Conservation (phyloP, 2,329 filamentous ascomycete species). For the Tothia fuscella region DNA sequence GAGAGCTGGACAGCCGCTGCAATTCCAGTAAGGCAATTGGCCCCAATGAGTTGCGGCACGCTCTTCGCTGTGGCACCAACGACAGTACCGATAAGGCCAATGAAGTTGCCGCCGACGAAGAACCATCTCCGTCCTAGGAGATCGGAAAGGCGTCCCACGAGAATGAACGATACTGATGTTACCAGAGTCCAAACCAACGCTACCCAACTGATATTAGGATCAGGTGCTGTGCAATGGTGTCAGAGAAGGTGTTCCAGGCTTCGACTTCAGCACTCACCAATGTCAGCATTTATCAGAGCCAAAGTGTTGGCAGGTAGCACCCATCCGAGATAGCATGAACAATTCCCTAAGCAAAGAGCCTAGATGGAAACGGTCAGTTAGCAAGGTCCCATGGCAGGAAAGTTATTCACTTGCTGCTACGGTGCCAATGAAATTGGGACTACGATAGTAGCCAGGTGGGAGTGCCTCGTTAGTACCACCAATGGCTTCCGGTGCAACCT, state of each 20-base stretch:
- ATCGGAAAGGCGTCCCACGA: constrained; percentile 19
- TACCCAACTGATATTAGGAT: constrained; percentile 16
- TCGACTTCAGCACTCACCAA: constrained; percentile 17
- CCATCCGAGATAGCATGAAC: not conserved
- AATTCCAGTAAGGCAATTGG: constrained; percentile 14
- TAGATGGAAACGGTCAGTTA: not conserved
- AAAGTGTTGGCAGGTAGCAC: not conserved
- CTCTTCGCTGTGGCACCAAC: constrained; percentile 14
- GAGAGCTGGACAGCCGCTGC: constrained; percentile 15
- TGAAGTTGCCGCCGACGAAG: constrained; percentile 14
- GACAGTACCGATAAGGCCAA: constrained; percentile 14
- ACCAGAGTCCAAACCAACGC: constrained; percentile 14
- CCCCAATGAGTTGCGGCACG: constrained; percentile 14
- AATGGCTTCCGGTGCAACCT: not conserved
- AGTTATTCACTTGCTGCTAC: constrained; percentile 16
- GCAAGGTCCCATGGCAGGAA: constrained; percentile 13
- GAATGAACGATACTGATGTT: constrained; percentile 14
- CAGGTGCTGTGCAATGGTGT: no score
- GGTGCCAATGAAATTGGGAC: constrained; percentile 14
- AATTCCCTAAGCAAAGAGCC: not conserved
- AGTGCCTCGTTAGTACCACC: constrained; percentile 9
- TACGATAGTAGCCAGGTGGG: constrained; percentile 14
- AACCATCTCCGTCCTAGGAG: constrained; percentile 16
- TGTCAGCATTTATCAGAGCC: constrained; percentile 5
- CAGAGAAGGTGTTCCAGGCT: no score